Conservation (phyloP, 139 green algal genomes). For the Parachlorella kessleri region DNA sequence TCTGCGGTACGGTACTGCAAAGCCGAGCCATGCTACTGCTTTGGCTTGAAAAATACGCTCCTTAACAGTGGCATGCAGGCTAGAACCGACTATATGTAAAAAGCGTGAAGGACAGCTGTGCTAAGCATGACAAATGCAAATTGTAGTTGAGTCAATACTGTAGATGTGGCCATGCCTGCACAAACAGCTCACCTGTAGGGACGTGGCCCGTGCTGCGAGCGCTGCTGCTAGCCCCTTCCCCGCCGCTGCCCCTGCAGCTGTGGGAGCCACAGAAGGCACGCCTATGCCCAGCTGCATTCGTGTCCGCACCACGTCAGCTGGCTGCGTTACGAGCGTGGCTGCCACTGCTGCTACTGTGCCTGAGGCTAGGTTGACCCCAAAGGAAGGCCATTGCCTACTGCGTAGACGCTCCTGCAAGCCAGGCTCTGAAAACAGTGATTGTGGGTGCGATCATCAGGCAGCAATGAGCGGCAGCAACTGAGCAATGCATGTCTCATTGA, state of each 20-base stretch:
- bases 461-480: not conserved
- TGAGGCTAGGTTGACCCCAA: slow-evolving; percentile 71
- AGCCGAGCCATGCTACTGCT: too few relatives aligned
- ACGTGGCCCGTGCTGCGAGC: not conserved
- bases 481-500: too few relatives aligned
- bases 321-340: slow-evolving; percentile 88
- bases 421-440: not conserved
- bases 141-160: too few relatives aligned
- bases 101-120: too few relatives aligned
- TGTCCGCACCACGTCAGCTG: slow-evolving; percentile 82
- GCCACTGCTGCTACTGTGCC: slow-evolving; percentile 69
- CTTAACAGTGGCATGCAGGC: too few relatives aligned
- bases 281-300: slow-evolving; percentile 74
- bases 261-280: not conserved
- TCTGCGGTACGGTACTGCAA: too few relatives aligned
- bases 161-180: not conserved
- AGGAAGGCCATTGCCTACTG: slow-evolving; percentile 5
- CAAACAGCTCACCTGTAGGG: not conserved
- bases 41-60: too few relatives aligned
- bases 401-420: slow-evolving; percentile 31
- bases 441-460: slow-evolving; percentile 8
- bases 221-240: not conserved
- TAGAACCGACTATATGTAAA: too few relatives aligned
- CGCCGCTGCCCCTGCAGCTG: slow-evolving; percentile 3
- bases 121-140: too few relatives aligned